Evolutionary conservation across 257 asterid genomes (phyloP), one percentile per base, ranked within the genome.

Genomic region (Scutellaria barbata): DNA sequence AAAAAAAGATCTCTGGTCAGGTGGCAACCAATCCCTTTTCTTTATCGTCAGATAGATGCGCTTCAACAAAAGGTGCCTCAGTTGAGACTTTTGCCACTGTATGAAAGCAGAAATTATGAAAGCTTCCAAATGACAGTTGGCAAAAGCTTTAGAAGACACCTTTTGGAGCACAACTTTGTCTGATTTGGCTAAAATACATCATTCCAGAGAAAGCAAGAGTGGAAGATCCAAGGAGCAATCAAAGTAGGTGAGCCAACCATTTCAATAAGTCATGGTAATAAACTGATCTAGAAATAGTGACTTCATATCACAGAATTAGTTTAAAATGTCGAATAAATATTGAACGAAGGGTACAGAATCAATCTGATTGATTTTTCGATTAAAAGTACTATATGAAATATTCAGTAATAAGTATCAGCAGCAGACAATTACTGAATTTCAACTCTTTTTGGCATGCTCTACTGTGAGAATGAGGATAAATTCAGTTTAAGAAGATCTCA

Each of bases 161-260:
- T 53, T 54, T 63, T 30, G 35, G 35, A 30, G 35, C 35, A 30
- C 35, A 30, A 30, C 35, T 30, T 30, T 30, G 35, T 30, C 35
- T 1, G 35, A 30, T 84, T 86, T 82, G 89, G 89, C 83, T 84
- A 84, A 86, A 52, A 40, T 17, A 55, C 89, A 84, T 86, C 86
- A 82, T 71, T 66, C 86, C 86, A 80, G 89, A 71, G 80, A 25
- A 68, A 62, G 66, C 20, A 35, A 22, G 56, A 10, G 11, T 25
- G 30, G 9, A 16, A 25, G 30, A 56, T 60, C 48, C 8, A 60
- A 30, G 33, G 25, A 11, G 58, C 37, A 13, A n/a, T 42, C 8
- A 48, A 18, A 25, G 14, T 30, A 45, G 9, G n/a, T 22, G 5
- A 1, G 42, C 16, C 13, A 35, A n/a, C 25, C 40, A 57, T 13